Percentiles rank a stretch among this genome's conserved stretches.
Conservation (phyloP, 2,329 filamentous ascomycete genomes). For the Eurotiales sp. region DNA sequence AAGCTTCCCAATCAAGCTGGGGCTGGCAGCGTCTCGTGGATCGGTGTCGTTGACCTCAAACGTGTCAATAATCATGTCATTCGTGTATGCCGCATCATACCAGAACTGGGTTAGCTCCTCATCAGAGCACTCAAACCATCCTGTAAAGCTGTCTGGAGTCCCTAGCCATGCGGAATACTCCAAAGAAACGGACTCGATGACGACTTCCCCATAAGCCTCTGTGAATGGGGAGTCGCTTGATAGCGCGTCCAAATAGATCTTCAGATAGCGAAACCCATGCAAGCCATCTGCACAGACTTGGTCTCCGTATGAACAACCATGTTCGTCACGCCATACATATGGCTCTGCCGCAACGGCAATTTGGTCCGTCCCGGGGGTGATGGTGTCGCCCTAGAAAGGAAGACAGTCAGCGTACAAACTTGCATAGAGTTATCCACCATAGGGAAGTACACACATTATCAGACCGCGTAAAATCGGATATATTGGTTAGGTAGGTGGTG, state of each 20-base stretch:
- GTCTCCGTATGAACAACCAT: conserved; percentile 40
- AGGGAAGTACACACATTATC: conserved; percentile 5
- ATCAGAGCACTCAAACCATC: conserved; percentile 54
- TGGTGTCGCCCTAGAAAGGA: conserved; percentile 20
- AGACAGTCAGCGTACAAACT: no score
- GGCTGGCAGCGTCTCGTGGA: conserved; percentile 43
- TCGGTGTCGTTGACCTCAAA: conserved; percentile 50
- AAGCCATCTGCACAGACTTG: conserved; percentile 52
- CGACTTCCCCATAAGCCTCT: conserved; percentile 39
- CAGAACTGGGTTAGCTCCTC: conserved; percentile 49
- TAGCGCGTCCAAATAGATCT: conserved; percentile 46
- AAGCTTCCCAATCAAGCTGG: conserved; percentile 43
- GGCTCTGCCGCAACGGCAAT: conserved; percentile 42
- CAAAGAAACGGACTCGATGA: conserved; percentile 42
- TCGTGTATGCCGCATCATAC: conserved; percentile 53
- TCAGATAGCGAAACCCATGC: conserved; percentile 53
- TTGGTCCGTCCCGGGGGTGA: conserved; percentile 50
- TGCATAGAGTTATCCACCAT: no score
- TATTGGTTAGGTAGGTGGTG: conserved; percentile 14
- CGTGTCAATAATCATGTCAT: conserved; percentile 46
- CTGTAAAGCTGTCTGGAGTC: conserved; percentile 48
- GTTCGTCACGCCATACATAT: conserved; percentile 46
- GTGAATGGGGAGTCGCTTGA: conserved; percentile 45
- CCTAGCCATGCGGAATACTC: conserved; percentile 47
- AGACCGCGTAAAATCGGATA: conserved; percentile 18